Evolutionary conservation across 2,329 filamentous ascomycete genomes (phyloP).

Genomic region (Stemphylium lycopersici): DNA sequence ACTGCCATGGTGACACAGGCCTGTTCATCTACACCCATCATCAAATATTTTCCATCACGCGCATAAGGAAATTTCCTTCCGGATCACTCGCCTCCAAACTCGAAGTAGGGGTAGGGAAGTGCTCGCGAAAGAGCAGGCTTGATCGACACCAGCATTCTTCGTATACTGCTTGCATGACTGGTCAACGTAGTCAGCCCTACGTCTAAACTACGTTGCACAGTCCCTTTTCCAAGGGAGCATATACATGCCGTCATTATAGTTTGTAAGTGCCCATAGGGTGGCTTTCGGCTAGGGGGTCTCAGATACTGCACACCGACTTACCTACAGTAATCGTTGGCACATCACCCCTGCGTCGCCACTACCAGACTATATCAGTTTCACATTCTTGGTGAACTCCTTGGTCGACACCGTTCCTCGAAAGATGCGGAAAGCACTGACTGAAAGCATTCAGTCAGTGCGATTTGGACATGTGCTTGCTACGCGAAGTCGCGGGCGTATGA

Average conservation of each 20-base stretch:
- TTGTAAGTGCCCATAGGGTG: neutral
- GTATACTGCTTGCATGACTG: neutral
- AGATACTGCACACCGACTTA: conserved; percentile 5
- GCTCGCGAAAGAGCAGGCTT: neutral
- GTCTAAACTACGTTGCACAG: neutral
- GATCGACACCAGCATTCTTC: conserved; percentile 11
- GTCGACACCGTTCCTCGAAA: conserved; percentile 3
- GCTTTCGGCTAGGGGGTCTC: conserved; percentile 1
- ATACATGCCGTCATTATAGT: neutral
- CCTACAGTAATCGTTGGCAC: neutral
- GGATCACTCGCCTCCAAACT: too few species aligned
- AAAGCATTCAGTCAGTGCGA: neutral
- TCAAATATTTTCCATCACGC: too few species aligned
- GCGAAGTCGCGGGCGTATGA: neutral
- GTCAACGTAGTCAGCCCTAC: conserved; percentile 11
- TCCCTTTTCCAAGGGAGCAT: neutral
- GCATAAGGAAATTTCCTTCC: too few species aligned
- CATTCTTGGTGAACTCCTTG: neutral
- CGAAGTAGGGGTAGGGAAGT: too few species aligned
- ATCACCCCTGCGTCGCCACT: conserved; percentile 4
- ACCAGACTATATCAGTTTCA: neutral
- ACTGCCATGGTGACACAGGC: too few species aligned
- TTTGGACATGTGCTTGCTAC: neutral
- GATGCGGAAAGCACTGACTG: neutral
- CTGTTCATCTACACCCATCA: too few species aligned